These are phyloP conservation scores for Termitomyces bulborhizus DNA, from an alignment of 768 basidiomycete species.

Conservation along the genomic window DNA sequence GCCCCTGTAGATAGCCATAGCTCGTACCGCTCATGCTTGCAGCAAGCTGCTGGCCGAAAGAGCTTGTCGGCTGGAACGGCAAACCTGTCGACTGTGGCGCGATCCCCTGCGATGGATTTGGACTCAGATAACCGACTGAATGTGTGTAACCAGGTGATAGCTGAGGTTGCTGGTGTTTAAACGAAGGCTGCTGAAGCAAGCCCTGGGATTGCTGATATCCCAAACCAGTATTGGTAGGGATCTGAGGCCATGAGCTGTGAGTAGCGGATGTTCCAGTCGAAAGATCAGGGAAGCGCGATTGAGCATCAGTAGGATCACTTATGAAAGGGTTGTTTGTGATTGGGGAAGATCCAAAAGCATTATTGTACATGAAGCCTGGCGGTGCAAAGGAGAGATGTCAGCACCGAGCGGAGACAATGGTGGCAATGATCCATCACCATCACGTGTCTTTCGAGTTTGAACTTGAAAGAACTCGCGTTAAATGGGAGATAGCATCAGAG, in stretches of 20 bases:
- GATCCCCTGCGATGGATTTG: conserved; percentile 13
- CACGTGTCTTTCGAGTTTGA: conserved; percentile 6
- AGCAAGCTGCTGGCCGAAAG: conserved; percentile 51
- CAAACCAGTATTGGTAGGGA: conserved; percentile 11
- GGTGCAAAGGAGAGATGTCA: not conserved
- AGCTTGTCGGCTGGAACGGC: conserved; percentile 43
- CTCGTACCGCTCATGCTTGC: conserved; percentile 32
- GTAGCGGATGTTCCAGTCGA: conserved; percentile 20
- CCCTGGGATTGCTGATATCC: conserved; percentile 29
- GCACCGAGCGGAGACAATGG: not conserved
- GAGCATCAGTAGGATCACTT: conserved; percentile 39
- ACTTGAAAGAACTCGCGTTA: too few relatives aligned
- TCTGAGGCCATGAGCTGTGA: conserved; percentile 34
- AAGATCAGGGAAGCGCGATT: conserved; percentile 63
- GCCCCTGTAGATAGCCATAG: conserved; percentile 31
- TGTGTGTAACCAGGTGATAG: conserved; percentile 15
- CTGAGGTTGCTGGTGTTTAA: conserved; percentile 29
- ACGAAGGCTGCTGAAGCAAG: conserved; percentile 23
- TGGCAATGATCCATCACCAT: not conserved
- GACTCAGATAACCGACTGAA: conserved; percentile 6
- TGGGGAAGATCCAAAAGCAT: conserved; percentile 32
- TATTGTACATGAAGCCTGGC: conserved; percentile 31
- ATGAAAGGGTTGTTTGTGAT: conserved; percentile 68
- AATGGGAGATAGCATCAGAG: not conserved
- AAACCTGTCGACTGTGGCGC: conserved; percentile 14